Conservation (phyloP, 2,329 filamentous ascomycete genomes). For the Hypoxylon sp. region DNA sequence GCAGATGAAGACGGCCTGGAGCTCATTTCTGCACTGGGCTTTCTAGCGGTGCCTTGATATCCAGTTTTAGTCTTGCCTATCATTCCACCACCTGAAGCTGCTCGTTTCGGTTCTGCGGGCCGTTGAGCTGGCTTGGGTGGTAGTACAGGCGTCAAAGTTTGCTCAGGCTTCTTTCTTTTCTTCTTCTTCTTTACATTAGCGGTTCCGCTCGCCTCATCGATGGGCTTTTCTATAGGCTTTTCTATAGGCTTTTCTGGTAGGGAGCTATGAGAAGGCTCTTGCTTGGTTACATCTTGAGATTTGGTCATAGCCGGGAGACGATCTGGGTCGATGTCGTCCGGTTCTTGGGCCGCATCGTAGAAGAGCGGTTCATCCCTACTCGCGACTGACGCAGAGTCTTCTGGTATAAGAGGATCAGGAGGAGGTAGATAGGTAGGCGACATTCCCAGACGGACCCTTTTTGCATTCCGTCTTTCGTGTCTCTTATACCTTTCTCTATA, state of each 20-base stretch:
- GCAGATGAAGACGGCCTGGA: constrained; percentile 1
- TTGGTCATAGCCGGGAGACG: constrained; percentile 10
- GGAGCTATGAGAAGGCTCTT: constrained; percentile 39
- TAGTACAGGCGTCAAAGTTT: constrained; percentile 18
- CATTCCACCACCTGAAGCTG: constrained; percentile 12
- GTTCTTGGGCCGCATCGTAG: constrained; percentile 49
- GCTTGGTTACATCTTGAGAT: constrained; percentile 39
- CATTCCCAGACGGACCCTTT: constrained; percentile 56
- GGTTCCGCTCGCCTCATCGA: neutral
- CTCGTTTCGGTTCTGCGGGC: constrained; percentile 19
- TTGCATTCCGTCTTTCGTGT: constrained; percentile 59
- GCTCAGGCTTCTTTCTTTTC: constrained; percentile 29
- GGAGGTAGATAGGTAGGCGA: constrained; percentile 41
- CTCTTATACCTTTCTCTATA: constrained; percentile 52
- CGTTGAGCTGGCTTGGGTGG: constrained; percentile 21
- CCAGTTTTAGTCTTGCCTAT: constrained; percentile 47
- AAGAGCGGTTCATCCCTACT: constrained; percentile 34
- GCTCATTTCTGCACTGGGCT: constrained; percentile 35
- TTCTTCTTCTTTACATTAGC: constrained; percentile 22
- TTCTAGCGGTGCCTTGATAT: constrained; percentile 55
- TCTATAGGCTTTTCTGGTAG: constrained; percentile 22
- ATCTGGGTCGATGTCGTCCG: constrained; percentile 29
- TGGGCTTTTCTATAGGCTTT: constrained; percentile 21
- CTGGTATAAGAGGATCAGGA: constrained; percentile 27
- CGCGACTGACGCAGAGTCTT: constrained; percentile 10